Evolutionary conservation across 2,329 filamentous ascomycete genomes (phyloP).

Genomic region (Cladorrhinum sp.): DNA sequence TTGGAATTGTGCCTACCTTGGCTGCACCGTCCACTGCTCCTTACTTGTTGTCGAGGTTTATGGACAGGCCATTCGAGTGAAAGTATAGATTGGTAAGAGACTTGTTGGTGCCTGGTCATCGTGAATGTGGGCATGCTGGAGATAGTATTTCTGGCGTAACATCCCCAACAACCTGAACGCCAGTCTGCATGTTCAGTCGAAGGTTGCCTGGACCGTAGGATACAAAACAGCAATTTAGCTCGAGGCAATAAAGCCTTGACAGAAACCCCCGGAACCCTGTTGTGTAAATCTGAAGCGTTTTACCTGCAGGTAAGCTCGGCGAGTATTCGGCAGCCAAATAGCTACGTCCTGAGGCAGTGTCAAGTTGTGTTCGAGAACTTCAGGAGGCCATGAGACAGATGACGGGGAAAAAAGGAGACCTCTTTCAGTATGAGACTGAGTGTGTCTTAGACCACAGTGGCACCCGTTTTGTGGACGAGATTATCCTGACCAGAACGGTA

Average conservation of each 20-base stretch:
- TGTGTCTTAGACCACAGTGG: too few relatives aligned
- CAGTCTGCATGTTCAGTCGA: neutral
- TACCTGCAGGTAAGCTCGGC: neutral
- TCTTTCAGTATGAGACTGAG: too few relatives aligned
- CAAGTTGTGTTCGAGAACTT: neutral
- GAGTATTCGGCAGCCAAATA: neutral
- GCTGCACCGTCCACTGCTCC: too few relatives aligned
- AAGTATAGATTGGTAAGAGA: too few relatives aligned
- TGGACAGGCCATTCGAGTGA: too few relatives aligned
- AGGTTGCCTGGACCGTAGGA: neutral
- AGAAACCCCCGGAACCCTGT: neutral
- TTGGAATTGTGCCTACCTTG: neutral
- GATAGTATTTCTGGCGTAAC: neutral
- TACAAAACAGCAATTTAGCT: neutral
- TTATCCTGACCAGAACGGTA: too few relatives aligned
- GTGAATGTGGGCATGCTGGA: neutral
- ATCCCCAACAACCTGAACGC: too few relatives aligned
- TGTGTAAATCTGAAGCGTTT: neutral
- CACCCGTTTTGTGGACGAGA: too few relatives aligned
- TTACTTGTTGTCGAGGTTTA: too few relatives aligned
- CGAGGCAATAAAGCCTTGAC: neutral
- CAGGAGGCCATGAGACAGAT: neutral
- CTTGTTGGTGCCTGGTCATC: neutral
- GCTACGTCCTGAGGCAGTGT: neutral
- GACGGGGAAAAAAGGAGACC: neutral